Conservation (phyloP, 768 basidiomycete species). For the Pleurotus tuber-regium region DNA sequence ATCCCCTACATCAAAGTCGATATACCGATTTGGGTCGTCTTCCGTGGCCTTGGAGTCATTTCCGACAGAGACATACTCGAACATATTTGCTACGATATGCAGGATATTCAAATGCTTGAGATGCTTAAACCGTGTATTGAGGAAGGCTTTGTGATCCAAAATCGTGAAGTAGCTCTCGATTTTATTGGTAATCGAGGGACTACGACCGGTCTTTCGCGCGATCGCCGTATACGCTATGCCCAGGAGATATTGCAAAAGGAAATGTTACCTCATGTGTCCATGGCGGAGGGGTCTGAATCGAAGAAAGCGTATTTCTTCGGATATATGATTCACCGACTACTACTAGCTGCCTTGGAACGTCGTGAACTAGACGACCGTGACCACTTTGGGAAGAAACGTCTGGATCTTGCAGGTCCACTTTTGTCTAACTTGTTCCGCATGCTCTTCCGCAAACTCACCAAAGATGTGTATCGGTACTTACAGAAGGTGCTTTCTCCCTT, state of each 20-base stretch:
- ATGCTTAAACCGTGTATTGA: conserved; percentile 99
- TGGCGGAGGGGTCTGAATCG: conserved; percentile 92
- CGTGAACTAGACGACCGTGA: conserved; percentile 98
- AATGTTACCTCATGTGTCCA: conserved; percentile 96
- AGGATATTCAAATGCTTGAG: conserved; percentile 94
- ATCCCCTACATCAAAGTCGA: conserved; percentile 98
- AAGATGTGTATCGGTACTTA: conserved; percentile 94
- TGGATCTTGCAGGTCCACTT: conserved; percentile 94
- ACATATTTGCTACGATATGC: conserved; percentile 98
- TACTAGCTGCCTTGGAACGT: conserved; percentile 90
- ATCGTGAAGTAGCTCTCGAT: conserved; percentile 94
- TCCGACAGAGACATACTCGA: conserved; percentile 97
- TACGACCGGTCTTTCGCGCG: conserved; percentile 86
- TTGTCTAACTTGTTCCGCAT: conserved; percentile 97
- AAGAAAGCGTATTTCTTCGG: conserved; percentile 99
- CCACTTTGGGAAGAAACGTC: conserved; percentile 97
- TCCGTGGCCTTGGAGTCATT: conserved; percentile 95
- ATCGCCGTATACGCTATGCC: conserved; percentile 92
- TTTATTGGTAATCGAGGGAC: conserved; percentile 99
- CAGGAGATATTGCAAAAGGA: conserved; percentile 98
- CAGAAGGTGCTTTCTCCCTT: conserved; percentile 69
- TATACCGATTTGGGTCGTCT: conserved; percentile 98
- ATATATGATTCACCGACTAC: conserved; percentile 97
- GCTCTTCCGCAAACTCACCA: conserved; percentile 94
- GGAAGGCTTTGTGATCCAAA: conserved; percentile 97